Evolutionary conservation across 345 rosid species (phyloP).

Genomic region (Lumnitzera racemosa): DNA sequence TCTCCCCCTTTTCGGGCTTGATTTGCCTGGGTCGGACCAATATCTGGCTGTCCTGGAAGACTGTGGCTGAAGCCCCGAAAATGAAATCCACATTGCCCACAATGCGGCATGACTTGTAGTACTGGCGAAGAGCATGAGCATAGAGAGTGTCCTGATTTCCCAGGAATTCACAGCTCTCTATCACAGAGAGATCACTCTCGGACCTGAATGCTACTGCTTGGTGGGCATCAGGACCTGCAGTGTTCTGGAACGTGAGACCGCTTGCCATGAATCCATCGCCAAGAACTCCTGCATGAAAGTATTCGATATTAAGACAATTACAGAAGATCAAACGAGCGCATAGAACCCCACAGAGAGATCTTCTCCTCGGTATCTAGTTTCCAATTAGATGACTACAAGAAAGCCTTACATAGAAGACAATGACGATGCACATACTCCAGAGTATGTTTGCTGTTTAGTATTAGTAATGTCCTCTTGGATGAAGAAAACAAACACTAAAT

Average conservation of each 20-base stretch:
- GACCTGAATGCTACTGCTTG: constrained; percentile 43
- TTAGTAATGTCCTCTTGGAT: too few species aligned
- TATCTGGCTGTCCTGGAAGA: constrained; percentile 32
- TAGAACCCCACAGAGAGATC: too few species aligned
- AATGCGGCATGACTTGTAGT: constrained; percentile 39
- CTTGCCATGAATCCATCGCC: constrained; percentile 53
- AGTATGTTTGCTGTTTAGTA: too few species aligned
- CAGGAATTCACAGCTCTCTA: constrained; percentile 36
- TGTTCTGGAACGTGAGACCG: constrained; percentile 35
- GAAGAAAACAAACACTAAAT: too few species aligned
- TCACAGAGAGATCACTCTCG: constrained; percentile 29
- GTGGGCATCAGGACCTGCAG: constrained; percentile 38
- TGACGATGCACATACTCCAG: too few species aligned
- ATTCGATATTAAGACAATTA: background rate
- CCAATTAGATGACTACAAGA: too few species aligned
- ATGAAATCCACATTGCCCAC: constrained; percentile 47
- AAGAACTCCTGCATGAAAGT: constrained; percentile 23
- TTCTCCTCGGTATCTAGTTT: too few species aligned
- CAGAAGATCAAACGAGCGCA: background rate
- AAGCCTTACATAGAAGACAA: too few species aligned
- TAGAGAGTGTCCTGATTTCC: constrained; percentile 44
- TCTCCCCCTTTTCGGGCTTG: constrained; percentile 38
- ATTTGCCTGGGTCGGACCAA: constrained; percentile 30
- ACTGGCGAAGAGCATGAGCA: constrained; percentile 40
- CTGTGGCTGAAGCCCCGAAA: constrained; percentile 37